Conservation (phyloP, 345 rosid genomes). For the Brassica rapa region DNA sequence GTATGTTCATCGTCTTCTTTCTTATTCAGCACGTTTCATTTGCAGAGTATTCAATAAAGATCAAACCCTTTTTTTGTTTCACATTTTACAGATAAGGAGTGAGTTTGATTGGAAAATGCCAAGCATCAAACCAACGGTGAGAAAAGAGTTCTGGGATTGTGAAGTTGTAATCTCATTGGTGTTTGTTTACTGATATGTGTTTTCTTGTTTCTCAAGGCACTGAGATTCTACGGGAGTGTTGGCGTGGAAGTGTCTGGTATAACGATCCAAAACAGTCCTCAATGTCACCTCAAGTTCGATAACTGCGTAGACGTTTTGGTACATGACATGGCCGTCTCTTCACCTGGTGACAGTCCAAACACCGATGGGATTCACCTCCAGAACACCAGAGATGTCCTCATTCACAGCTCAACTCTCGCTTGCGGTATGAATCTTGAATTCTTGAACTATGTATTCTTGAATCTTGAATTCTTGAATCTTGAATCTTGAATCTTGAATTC, state of each 20-base stretch:
- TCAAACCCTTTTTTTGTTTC: conserved; percentile 30
- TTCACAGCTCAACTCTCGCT: conserved; percentile 69
- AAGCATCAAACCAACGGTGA: conserved; percentile 85
- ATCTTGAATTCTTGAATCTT: neutral
- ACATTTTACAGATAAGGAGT: conserved; percentile 56
- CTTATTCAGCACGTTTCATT: neutral
- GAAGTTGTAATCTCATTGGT: neutral
- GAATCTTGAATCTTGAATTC: conserved; percentile 1
- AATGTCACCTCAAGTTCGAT: conserved; percentile 96
- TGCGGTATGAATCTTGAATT: conserved; percentile 59
- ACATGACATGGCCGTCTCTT: conserved; percentile 64
- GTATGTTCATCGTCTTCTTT: conserved; percentile 44
- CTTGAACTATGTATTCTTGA: neutral
- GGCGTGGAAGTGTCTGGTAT: conserved; percentile 85
- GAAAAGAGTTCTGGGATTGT: conserved; percentile 1
- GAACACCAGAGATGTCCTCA: conserved; percentile 81
- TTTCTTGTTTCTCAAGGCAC: conserved; percentile 64
- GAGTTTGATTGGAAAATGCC: conserved; percentile 72
- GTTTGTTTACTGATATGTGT: conserved; percentile 20
- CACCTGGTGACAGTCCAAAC: conserved; percentile 96
- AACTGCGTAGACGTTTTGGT: conserved; percentile 78
- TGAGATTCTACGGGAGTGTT: conserved; percentile 87
- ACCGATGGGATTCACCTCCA: conserved; percentile 97
- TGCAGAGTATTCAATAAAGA: neutral
- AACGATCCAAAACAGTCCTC: conserved; percentile 92